Conservation (phyloP, 768 basidiomycete genomes). For the Sutorius australiensis region DNA sequence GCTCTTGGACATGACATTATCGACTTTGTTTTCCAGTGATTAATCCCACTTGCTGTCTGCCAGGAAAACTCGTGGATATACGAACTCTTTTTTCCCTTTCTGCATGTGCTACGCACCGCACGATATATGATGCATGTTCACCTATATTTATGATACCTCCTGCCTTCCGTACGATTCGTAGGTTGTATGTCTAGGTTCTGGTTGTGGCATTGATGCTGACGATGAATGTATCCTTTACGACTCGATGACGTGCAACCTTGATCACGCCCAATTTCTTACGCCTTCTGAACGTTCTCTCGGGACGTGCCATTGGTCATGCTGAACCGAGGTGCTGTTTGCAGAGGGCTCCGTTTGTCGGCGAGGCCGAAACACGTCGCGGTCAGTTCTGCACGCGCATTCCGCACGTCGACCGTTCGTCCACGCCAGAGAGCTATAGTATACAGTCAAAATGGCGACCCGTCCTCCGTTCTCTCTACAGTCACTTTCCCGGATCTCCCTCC, state of each 20-base stretch:
- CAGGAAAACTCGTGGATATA: conserved; percentile 6
- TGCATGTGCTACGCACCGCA: conserved; percentile 3
- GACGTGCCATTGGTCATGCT: background rate
- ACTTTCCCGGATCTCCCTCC: conserved; percentile 50
- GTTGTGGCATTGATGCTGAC: conserved; percentile 1
- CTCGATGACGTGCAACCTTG: background rate
- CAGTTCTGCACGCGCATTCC: conserved; percentile 21
- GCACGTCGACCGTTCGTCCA: conserved; percentile 27
- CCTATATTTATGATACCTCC: conserved; percentile 14
- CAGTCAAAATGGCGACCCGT: conserved; percentile 54
- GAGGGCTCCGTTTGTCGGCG: background rate
- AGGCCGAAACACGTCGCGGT: background rate
- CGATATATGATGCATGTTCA: conserved; percentile 14
- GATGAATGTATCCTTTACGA: conserved; percentile 14
- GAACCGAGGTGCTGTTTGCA: background rate
- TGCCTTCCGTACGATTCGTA: conserved; percentile 5
- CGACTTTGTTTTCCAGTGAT: conserved; percentile 9
- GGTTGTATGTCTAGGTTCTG: conserved; percentile 25
- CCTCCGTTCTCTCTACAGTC: conserved; percentile 52
- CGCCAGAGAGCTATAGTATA: conserved; percentile 67
- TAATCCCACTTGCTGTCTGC: conserved; percentile 5
- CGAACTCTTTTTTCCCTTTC: background rate
- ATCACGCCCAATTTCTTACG: background rate
- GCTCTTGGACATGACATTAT: conserved; percentile 13
- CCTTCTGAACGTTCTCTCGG: background rate